A percentile compares a stretch with the other conserved stretches of the same genome.
Evolutionary conservation across 148 eudicot species (phyloP).

Genomic region (Agrostemma githago): DNA sequence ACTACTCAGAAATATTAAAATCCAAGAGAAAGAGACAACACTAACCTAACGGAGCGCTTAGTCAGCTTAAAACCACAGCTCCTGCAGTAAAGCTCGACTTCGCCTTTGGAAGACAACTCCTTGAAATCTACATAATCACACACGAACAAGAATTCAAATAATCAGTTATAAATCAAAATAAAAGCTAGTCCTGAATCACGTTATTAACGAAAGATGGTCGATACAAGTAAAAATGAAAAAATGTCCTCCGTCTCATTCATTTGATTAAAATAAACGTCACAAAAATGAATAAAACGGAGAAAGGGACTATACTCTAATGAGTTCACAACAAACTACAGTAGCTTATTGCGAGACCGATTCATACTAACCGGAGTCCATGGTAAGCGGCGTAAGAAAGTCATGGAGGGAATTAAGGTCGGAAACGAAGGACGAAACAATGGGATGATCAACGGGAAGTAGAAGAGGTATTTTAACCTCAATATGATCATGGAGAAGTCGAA

Average conservation of each 20-base stretch:
- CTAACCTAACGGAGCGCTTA: background rate
- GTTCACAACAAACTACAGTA: too few species aligned
- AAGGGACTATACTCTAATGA: too few species aligned
- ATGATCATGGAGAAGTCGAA: constrained; percentile 49
- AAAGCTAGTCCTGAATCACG: background rate
- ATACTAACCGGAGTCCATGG: constrained; percentile 50
- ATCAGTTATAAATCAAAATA: background rate
- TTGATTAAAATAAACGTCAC: too few species aligned
- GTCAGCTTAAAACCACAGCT: background rate
- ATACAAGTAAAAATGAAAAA: too few species aligned
- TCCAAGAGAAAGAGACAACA: background rate
- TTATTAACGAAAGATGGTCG: background rate
- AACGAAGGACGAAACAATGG: constrained; percentile 51
- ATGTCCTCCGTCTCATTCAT: too few species aligned
- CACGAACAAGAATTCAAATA: background rate
- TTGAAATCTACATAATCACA: background rate
- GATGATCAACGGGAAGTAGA: constrained; percentile 82
- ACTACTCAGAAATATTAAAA: too few species aligned
- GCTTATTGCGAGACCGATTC: too few species aligned
- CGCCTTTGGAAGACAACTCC: background rate
- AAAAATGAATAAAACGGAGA: too few species aligned
- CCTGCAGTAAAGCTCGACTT: background rate
- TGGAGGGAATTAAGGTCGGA: constrained; percentile 32
- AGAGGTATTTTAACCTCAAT: constrained; percentile 61
- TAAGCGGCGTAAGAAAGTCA: constrained; percentile 32